phyloP scores from a whole-genome alignment of 1,284 basidiomycete genomes.

The Xerocomus nothofagi region DNA sequence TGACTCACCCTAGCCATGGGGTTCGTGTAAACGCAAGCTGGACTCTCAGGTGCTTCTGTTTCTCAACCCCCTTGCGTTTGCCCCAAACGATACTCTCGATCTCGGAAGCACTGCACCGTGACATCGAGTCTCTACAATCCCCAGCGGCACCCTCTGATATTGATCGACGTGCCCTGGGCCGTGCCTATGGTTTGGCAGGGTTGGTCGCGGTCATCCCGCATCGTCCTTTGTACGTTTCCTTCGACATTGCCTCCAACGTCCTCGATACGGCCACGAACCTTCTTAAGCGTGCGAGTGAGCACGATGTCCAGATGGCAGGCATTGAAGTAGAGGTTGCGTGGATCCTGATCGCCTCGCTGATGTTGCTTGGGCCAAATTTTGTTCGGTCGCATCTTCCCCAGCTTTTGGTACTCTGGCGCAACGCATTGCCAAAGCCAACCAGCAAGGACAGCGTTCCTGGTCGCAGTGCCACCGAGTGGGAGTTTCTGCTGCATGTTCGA shows the following conservation, averaged over 20 bases:
- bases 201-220: constrained; percentile 85
- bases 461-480: constrained; percentile 81
- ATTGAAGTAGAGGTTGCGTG: constrained; percentile 94
- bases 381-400: constrained; percentile 91
- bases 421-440: constrained; percentile 93
- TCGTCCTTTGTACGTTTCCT: constrained; percentile 91
- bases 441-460: constrained; percentile 76
- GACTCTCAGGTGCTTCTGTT: constrained; percentile 88
- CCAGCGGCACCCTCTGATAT: constrained; percentile 76
- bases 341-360: constrained; percentile 88
- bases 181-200: constrained; percentile 86
- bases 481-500: constrained; percentile 87
- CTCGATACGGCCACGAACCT: constrained; percentile 90
- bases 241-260: constrained; percentile 89
- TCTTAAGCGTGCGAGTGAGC: constrained; percentile 88
- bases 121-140: constrained; percentile 67
- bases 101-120: constrained; percentile 81
- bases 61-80: constrained; percentile 82
- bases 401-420: constrained; percentile 93
- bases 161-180: constrained; percentile 75
- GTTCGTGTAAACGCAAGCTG: constrained; percentile 86
- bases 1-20: constrained; percentile 85
- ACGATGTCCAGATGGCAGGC: constrained; percentile 79
- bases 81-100: constrained; percentile 76
- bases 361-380: constrained; percentile 93